Percentiles rank a stretch among this genome's conserved stretches.
Conservation (phyloP, 2,329 filamentous ascomycete species). For the Phaeosphaeriaceae sp. region DNA sequence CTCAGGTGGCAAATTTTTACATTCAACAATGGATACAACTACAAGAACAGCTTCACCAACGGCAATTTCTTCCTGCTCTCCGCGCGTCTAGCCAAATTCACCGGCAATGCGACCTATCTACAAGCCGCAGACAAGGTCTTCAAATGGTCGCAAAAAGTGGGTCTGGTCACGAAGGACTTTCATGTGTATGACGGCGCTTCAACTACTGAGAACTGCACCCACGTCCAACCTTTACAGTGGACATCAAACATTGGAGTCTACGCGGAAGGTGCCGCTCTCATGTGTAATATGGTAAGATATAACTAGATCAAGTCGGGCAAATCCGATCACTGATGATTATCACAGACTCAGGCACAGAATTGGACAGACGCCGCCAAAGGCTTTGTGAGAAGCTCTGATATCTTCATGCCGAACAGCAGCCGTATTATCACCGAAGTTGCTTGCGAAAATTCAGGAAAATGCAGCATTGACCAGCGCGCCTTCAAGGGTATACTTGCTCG, state of each 20-base stretch:
- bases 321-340: conserved; percentile 1
- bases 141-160: conserved; percentile 58
- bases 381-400: conserved; percentile 37
- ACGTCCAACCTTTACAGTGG: conserved; percentile 58
- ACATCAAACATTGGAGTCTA: conserved; percentile 58
- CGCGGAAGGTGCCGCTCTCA: conserved; percentile 61
- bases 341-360: conserved; percentile 29
- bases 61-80: conserved; percentile 81
- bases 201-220: conserved; percentile 53
- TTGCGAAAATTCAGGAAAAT: conserved; percentile 65
- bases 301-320: too few species aligned
- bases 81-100: conserved; percentile 73
- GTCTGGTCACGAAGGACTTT: conserved; percentile 57
- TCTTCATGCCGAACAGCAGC: conserved; percentile 38
- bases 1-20: conserved; percentile 75
- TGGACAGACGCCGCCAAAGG: conserved; percentile 31
- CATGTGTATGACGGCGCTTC: conserved; percentile 59
- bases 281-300: conserved; percentile 52
- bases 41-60: conserved; percentile 80
- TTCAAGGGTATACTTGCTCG: conserved; percentile 61
- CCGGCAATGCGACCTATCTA: conserved; percentile 60
- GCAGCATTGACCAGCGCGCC: conserved; percentile 69
- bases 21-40: conserved; percentile 76
- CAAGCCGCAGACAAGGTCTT: conserved; percentile 71
- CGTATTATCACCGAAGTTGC: conserved; percentile 71